phyloP scores from a whole-genome alignment of 768 basidiomycete species.

The Boletus coccyginus region DNA sequence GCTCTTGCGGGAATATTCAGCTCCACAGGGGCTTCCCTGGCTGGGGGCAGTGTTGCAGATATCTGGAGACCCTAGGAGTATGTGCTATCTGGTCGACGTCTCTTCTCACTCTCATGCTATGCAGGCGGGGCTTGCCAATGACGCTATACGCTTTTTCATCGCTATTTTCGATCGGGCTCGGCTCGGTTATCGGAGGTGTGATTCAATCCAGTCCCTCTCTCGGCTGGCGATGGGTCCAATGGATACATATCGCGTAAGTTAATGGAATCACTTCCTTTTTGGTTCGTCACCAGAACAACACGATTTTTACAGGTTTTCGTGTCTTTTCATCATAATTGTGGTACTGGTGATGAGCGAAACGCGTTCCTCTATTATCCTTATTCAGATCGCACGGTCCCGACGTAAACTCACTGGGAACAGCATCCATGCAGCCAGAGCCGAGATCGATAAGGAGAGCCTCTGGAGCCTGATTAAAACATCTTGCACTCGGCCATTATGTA shows the following conservation, averaged over 20 bases:
- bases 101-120: not conserved
- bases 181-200: conserved; percentile 62
- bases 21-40: conserved; percentile 62
- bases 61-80: conserved; percentile 66
- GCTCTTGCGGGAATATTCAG: conserved; percentile 62
- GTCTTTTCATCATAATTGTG: conserved; percentile 46
- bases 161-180: conserved; percentile 57
- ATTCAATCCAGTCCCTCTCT: conserved; percentile 56
- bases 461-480: conserved; percentile 60
- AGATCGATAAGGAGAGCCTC: conserved; percentile 57
- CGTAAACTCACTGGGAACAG: conserved; percentile 64
- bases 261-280: not conserved
- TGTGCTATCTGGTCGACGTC: conserved; percentile 12
- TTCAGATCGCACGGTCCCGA: conserved; percentile 56
- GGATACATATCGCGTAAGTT: conserved; percentile 63
- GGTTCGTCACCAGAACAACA: not conserved
- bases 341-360: conserved; percentile 68
- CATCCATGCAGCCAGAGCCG: conserved; percentile 57
- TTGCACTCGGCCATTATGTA: conserved; percentile 68
- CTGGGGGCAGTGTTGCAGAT: conserved; percentile 68
- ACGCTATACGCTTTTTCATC: conserved; percentile 60
- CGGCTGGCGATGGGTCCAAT: conserved; percentile 81
- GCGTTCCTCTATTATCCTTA: conserved; percentile 65
- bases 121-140: conserved; percentile 76
- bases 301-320: conserved; percentile 44